These are phyloP conservation scores for Scheffersomyces stambukii DNA, from an alignment of 1,139 yeast species.

Conservation along the genomic window DNA sequence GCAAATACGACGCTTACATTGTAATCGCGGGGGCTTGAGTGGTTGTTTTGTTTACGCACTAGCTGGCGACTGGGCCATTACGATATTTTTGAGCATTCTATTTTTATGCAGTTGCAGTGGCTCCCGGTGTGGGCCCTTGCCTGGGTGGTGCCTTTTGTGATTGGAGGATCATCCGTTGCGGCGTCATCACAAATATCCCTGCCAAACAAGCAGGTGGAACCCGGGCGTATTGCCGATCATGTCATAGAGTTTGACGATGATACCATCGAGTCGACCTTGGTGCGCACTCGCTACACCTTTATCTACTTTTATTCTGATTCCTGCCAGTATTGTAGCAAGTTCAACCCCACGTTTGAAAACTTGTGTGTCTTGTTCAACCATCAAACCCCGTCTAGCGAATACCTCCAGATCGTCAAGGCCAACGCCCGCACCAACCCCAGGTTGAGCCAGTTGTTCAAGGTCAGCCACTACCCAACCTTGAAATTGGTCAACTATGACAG, in stretches of 20 bases:
- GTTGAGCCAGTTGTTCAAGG: conserved; percentile 22
- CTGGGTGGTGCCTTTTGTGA: too few species aligned
- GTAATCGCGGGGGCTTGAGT: too few species aligned
- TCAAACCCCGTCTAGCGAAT: conserved; percentile 4
- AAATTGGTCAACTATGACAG: conserved; percentile 25
- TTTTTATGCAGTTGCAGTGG: too few species aligned
- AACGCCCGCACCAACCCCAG: conserved; percentile 23
- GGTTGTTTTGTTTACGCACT: too few species aligned
- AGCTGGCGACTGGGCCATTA: too few species aligned
- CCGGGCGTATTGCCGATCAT: too few species aligned
- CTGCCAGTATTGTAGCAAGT: conserved; percentile 34
- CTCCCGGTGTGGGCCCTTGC: too few species aligned
- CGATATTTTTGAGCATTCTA: too few species aligned
- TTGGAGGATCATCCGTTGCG: too few species aligned
- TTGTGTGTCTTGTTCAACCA: conserved; percentile 25
- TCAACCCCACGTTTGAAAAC: conserved; percentile 35
- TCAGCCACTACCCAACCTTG: conserved; percentile 30
- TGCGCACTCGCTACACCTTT: conserved; percentile 27
- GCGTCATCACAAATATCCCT: too few species aligned
- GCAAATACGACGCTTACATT: too few species aligned
- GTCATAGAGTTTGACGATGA: conserved; percentile 17
- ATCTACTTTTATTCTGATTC: conserved; percentile 38
- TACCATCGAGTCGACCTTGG: conserved; percentile 15
- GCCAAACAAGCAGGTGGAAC: too few species aligned
- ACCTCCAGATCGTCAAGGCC: conserved; percentile 29